These are phyloP conservation scores for Trichosporon asahii DNA, from an alignment of 1,284 basidiomycete genomes.

Conservation along the genomic window DNA sequence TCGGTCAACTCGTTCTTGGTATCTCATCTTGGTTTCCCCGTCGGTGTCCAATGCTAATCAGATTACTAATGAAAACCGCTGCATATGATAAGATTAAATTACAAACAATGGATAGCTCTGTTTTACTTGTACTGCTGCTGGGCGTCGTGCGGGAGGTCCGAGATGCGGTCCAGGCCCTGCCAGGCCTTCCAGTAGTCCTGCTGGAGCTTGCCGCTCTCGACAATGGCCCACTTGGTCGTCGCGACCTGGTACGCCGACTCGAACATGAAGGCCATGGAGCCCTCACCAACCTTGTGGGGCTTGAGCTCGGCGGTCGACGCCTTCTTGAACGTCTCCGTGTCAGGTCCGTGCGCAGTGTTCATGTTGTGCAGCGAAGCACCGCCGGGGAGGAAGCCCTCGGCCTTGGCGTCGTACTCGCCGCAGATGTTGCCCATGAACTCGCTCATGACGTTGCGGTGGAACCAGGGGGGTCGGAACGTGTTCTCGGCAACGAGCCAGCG, in stretches of 20 bases:
- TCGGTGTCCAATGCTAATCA: no score
- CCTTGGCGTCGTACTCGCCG: constrained; percentile 31
- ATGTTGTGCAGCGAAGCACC: constrained; percentile 36
- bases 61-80: neutral
- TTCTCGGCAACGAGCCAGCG: constrained; percentile 45
- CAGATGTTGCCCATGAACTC: constrained; percentile 29
- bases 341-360: constrained; percentile 36
- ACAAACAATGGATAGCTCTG: neutral
- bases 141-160: neutral
- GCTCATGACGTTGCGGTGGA: constrained; percentile 60
- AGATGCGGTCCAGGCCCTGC: constrained; percentile 7
- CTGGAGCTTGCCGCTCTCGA: constrained; percentile 32
- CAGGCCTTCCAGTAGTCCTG: constrained; percentile 26
- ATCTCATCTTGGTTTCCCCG: no score
- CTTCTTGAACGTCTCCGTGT: constrained; percentile 19
- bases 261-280: constrained; percentile 38
- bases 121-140: constrained; percentile 4
- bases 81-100: neutral
- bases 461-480: constrained; percentile 54
- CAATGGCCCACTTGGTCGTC: constrained; percentile 32
- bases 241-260: constrained; percentile 33
- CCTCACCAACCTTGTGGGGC: constrained; percentile 30
- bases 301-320: constrained; percentile 19
- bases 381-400: constrained; percentile 21
- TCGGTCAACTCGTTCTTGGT: no score